These are phyloP conservation scores for Sporothrix schenckii DNA, from an alignment of 2,329 filamentous ascomycete species.

Conservation along the genomic window DNA sequence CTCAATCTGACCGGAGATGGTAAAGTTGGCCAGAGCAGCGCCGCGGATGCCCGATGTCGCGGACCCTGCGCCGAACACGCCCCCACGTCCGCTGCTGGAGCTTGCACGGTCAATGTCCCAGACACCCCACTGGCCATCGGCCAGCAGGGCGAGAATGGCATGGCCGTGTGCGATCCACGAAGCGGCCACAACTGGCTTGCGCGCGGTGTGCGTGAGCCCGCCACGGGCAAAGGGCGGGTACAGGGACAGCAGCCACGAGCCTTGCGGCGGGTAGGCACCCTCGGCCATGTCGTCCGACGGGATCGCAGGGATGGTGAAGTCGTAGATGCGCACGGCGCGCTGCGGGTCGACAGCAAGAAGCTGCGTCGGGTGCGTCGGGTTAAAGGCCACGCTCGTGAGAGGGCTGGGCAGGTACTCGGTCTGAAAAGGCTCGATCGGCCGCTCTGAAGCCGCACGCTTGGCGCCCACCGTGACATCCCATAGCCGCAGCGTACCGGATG, in stretches of 20 bases:
- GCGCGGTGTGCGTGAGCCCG: constrained; percentile 46
- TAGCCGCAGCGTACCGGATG: constrained; percentile 60
- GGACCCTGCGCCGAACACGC: constrained; percentile 50
- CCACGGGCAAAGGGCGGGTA: constrained; percentile 60
- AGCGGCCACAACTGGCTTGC: constrained; percentile 65
- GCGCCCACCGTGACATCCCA: constrained; percentile 60
- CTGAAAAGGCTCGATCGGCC: constrained; percentile 58
- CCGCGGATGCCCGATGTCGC: constrained; percentile 58
- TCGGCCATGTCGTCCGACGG: constrained; percentile 55
- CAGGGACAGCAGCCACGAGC: constrained; percentile 66
- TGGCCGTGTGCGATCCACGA: constrained; percentile 64
- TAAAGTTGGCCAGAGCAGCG: constrained; percentile 62
- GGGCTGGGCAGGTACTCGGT: constrained; percentile 61
- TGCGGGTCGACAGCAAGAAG: constrained; percentile 59
- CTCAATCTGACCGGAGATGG: constrained; percentile 62
- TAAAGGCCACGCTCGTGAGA: constrained; percentile 62
- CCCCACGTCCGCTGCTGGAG: constrained; percentile 35
- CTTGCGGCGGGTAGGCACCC: constrained; percentile 58
- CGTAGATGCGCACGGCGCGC: constrained; percentile 64
- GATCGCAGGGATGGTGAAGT: constrained; percentile 59
- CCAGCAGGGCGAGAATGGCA: constrained; percentile 61
- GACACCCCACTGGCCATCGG: constrained; percentile 68
- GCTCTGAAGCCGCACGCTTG: constrained; percentile 36
- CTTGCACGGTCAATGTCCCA: constrained; percentile 66
- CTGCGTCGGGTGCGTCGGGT: constrained; percentile 61